A percentile compares a stretch with the other conserved stretches of the same genome.
phyloP scores from a whole-genome alignment of 768 basidiomycete genomes.

The Tylopilus sp. region DNA sequence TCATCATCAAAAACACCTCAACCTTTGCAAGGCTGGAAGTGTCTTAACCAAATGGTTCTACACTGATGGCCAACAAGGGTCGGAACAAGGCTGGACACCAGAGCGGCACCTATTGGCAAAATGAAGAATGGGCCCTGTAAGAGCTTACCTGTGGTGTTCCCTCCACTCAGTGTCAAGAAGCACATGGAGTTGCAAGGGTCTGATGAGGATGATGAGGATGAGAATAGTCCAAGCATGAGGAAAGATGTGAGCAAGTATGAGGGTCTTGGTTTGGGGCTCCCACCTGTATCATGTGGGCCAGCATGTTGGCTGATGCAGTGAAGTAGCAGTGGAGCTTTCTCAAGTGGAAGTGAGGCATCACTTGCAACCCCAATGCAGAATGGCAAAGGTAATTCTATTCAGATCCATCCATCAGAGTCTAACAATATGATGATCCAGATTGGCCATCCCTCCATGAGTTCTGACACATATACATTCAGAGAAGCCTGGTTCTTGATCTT shows the following conservation, averaged over 20 bases:
- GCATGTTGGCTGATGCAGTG: conserved; percentile 66
- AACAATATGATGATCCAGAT: conserved; percentile 35
- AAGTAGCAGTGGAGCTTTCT: conserved; percentile 80
- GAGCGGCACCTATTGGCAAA: conserved; percentile 36
- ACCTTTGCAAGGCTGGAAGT: too few relatives aligned
- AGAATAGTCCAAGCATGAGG: conserved; percentile 60
- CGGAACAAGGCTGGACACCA: conserved; percentile 35
- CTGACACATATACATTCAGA: conserved; percentile 41
- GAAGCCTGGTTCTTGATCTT: conserved; percentile 55
- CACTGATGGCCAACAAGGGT: too few relatives aligned
- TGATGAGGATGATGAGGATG: conserved; percentile 61
- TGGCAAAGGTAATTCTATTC: conserved; percentile 41
- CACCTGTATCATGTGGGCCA: conserved; percentile 32
- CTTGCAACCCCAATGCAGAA: conserved; percentile 61
- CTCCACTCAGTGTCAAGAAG: conserved; percentile 38
- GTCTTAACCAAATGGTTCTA: too few relatives aligned
- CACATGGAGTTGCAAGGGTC: conserved; percentile 34
- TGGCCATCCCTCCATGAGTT: conserved; percentile 54
- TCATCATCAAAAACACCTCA: too few relatives aligned
- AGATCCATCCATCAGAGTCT: not conserved
- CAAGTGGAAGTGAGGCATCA: conserved; percentile 66
- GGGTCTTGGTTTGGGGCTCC: conserved; percentile 65
- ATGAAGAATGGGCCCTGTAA: conserved; percentile 57
- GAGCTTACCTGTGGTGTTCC: conserved; percentile 74
- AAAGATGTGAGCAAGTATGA: conserved; percentile 52